Conservation (phyloP, 2,329 filamentous ascomycete species). For the Westerdykella aurantiaca region DNA sequence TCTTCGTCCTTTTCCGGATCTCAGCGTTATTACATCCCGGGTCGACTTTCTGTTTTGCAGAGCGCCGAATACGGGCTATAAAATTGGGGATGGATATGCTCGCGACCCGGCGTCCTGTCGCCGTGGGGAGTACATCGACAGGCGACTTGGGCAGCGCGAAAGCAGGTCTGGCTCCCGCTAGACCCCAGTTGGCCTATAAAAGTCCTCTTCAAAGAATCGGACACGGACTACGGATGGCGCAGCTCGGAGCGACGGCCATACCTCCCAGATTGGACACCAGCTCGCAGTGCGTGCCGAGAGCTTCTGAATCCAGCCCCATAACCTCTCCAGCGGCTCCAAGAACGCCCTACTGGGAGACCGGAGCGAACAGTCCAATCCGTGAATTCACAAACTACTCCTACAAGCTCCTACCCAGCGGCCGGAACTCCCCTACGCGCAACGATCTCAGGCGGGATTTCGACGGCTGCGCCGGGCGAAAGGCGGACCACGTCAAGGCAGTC, state of each 20-base stretch:
- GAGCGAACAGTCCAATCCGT: slow-evolving; percentile 14
- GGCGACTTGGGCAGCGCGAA: slow-evolving; percentile 9
- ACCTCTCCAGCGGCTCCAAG: too few relatives aligned
- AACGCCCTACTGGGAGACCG: background rate
- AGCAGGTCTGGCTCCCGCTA: slow-evolving; percentile 12
- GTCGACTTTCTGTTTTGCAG: too few relatives aligned
- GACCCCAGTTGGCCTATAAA: slow-evolving; percentile 23
- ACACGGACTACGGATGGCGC: slow-evolving; percentile 21
- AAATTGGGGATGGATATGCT: background rate
- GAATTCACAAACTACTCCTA: slow-evolving; percentile 33
- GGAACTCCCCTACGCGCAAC: slow-evolving; percentile 4
- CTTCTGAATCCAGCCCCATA: too few relatives aligned
- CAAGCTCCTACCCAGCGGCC: slow-evolving; percentile 16
- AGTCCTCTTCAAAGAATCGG: slow-evolving; percentile 30
- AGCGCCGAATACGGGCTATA: slow-evolving; percentile 9
- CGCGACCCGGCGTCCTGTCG: background rate
- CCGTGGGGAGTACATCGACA: slow-evolving; percentile 7
- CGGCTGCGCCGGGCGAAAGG: slow-evolving; percentile 10
- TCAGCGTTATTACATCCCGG: too few relatives aligned
- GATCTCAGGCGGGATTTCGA: slow-evolving; percentile 4
- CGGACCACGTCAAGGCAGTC: slow-evolving; percentile 3
- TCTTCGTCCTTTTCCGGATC: too few relatives aligned
- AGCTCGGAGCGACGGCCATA: slow-evolving; percentile 1
- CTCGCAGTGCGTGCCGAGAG: too few relatives aligned
- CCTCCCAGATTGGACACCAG: background rate